phyloP scores from a whole-genome alignment of 164 flowering plant species.

The Umbilicus rupestris region DNA sequence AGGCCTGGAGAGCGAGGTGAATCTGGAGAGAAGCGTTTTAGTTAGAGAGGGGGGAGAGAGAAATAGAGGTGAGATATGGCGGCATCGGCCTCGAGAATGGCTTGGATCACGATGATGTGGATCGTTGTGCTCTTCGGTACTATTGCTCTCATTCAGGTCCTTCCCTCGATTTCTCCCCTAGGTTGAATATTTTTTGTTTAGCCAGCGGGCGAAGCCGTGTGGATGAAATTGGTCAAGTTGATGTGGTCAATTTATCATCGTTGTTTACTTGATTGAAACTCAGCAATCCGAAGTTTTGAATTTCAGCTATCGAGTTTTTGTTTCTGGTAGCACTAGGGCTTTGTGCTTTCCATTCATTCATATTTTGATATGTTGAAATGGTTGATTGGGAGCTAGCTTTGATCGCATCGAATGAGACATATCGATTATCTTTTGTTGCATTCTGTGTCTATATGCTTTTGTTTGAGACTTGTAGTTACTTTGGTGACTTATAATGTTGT shows the following conservation, averaged over 20 bases:
- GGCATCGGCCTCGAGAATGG: constrained; percentile 19
- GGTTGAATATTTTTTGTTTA: background rate
- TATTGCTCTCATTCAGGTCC: constrained; percentile 39
- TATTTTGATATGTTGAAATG: too few relatives aligned
- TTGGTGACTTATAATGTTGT: background rate
- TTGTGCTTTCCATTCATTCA: too few relatives aligned
- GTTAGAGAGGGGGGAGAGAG: too few relatives aligned
- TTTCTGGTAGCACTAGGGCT: too few relatives aligned
- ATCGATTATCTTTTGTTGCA: background rate
- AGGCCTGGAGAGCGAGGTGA: background rate
- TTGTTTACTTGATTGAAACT: too few relatives aligned
- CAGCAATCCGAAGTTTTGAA: background rate
- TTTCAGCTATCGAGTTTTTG: background rate
- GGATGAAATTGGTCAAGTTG: background rate
- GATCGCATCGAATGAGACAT: too few relatives aligned
- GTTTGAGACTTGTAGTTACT: background rate
- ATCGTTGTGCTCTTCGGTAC: constrained; percentile 30
- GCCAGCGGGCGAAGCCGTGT: background rate
- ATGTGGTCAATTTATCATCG: too few relatives aligned
- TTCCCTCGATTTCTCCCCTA: background rate
- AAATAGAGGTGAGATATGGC: too few relatives aligned
- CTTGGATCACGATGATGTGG: constrained; percentile 29
- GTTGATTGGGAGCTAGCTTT: too few relatives aligned
- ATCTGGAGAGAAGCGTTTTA: background rate
- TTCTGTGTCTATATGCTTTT: background rate